Percentiles rank a stretch among this genome's conserved stretches.
Evolutionary conservation across 495 filamentous ascomycete species (phyloP).

Genomic region (Daldinia loculata): DNA sequence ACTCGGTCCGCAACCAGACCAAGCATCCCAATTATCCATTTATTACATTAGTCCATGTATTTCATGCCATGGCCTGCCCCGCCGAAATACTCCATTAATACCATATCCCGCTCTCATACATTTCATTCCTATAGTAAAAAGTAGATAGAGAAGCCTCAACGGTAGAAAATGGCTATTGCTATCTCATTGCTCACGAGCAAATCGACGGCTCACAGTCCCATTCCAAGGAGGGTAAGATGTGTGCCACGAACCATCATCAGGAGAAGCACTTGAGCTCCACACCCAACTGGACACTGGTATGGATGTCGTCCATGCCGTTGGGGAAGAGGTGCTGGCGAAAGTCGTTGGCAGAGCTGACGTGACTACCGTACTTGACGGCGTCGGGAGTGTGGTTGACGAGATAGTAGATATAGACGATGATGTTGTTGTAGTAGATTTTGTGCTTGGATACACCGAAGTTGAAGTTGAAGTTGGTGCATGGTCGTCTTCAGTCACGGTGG

Average conservation of each 20-base stretch:
- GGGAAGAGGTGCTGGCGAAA: slow-evolving; percentile 15
- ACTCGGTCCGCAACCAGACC: background rate
- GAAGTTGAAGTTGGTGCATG: slow-evolving; percentile 26
- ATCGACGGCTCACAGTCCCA: slow-evolving; percentile 41
- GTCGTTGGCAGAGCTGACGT: slow-evolving; percentile 20
- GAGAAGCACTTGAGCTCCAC: slow-evolving; percentile 35
- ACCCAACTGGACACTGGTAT: slow-evolving; percentile 29
- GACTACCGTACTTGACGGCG: slow-evolving; percentile 5
- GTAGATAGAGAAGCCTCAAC: background rate
- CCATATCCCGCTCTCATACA: background rate
- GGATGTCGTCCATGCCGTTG: slow-evolving; percentile 25
- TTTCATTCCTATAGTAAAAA: background rate
- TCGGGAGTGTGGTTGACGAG: slow-evolving; percentile 12
- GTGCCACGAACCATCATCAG: slow-evolving; percentile 52
- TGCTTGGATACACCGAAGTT: slow-evolving; percentile 14
- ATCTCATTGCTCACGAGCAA: slow-evolving; percentile 15
- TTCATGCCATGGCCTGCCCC: background rate
- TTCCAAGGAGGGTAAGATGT: slow-evolving; percentile 54
- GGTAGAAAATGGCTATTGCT: background rate
- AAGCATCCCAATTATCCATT: slow-evolving; percentile 21
- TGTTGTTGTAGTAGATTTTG: slow-evolving; percentile 10
- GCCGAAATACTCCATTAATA: slow-evolving; percentile 1
- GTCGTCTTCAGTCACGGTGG: slow-evolving; percentile 33
- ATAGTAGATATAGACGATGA: slow-evolving; percentile 20
- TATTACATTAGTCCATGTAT: slow-evolving; percentile 34